These are phyloP conservation scores for Cystofilobasidium bisporidii DNA, from an alignment of 768 basidiomycete genomes.

Conservation along the genomic window DNA sequence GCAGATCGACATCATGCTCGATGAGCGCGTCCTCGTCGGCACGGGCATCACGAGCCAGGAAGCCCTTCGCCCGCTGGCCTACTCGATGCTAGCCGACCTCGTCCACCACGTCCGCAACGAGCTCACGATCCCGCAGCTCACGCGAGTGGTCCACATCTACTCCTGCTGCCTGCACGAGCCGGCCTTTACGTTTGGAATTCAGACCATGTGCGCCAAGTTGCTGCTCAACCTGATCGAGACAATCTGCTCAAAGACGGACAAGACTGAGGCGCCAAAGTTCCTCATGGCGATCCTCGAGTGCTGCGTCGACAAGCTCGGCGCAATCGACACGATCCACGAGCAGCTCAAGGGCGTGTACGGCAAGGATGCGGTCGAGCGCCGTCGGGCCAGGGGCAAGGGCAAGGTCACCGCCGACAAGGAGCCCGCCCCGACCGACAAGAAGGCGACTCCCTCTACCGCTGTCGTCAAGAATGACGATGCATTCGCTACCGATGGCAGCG, in stretches of 20 bases:
- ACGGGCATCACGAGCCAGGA: constrained; percentile 74
- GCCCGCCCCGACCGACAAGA: constrained; percentile 16
- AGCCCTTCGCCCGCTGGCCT: constrained; percentile 71
- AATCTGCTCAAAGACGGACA: constrained; percentile 64
- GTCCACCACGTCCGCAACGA: constrained; percentile 84
- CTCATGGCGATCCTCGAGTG: constrained; percentile 69
- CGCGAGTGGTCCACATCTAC: constrained; percentile 69
- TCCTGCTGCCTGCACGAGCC: constrained; percentile 83
- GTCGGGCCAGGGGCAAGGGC: constrained; percentile 38
- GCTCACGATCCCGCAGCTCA: constrained; percentile 63
- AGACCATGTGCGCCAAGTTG: constrained; percentile 85
- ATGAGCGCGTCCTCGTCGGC: constrained; percentile 82
- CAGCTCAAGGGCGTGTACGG: constrained; percentile 45
- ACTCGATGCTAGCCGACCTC: constrained; percentile 81
- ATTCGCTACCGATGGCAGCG: constrained; percentile 16
- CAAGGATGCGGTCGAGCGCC: constrained; percentile 28
- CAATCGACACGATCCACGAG: constrained; percentile 57
- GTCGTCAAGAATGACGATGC: constrained; percentile 26
- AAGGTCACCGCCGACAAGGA: constrained; percentile 35
- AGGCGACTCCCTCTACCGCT: constrained; percentile 3
- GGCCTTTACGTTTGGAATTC: constrained; percentile 64
- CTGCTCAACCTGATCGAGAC: constrained; percentile 80
- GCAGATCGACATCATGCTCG: constrained; percentile 77
- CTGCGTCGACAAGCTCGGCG: constrained; percentile 72
- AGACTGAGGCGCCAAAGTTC: constrained; percentile 58